Percentiles rank a stretch among this genome's conserved stretches.
These are phyloP conservation scores for Rosa lucieae DNA, from an alignment of 306 rosid genomes.

Conservation along the genomic window DNA sequence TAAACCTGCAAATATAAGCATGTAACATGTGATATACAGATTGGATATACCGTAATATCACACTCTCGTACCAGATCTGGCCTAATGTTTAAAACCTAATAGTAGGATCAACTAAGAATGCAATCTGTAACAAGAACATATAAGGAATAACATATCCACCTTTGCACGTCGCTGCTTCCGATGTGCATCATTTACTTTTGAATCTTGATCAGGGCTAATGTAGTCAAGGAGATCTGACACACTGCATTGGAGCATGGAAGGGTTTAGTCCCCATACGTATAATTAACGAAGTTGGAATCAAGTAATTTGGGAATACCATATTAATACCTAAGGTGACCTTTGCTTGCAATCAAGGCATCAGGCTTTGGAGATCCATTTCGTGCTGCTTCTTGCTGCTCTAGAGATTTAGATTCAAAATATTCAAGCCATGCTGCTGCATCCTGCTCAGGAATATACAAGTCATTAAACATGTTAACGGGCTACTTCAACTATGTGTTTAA, in stretches of 20 bases:
- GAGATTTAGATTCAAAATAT: slow-evolving; percentile 85
- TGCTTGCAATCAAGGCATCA: slow-evolving; percentile 87
- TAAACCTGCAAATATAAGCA: slow-evolving; percentile 48
- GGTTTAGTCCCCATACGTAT: slow-evolving; percentile 31
- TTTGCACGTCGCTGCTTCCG: slow-evolving; percentile 81
- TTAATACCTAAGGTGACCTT: slow-evolving; percentile 99
- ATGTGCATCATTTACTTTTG: slow-evolving; percentile 65
- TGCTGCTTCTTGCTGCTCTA: slow-evolving; percentile 97
- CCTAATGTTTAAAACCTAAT: neutral
- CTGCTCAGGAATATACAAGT: slow-evolving; percentile 42
- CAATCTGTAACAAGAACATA: neutral
- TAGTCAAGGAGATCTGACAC: slow-evolving; percentile 95
- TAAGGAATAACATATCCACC: slow-evolving; percentile 36
- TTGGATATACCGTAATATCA: neutral
- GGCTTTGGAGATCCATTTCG: slow-evolving; percentile 93
- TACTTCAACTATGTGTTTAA: neutral
- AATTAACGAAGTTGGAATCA: slow-evolving; percentile 31
- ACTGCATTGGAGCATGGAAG: slow-evolving; percentile 53
- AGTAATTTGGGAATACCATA: slow-evolving; percentile 66
- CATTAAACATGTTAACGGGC: slow-evolving; percentile 4
- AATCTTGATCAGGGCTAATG: slow-evolving; percentile 81
- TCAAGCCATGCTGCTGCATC: slow-evolving; percentile 99
- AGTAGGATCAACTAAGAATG: neutral
- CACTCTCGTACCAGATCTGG: neutral
- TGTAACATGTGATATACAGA: neutral